These are phyloP conservation scores for Phytophthora multivora DNA, from an alignment of 352 stramenopile genomes.

Conservation along the genomic window DNA sequence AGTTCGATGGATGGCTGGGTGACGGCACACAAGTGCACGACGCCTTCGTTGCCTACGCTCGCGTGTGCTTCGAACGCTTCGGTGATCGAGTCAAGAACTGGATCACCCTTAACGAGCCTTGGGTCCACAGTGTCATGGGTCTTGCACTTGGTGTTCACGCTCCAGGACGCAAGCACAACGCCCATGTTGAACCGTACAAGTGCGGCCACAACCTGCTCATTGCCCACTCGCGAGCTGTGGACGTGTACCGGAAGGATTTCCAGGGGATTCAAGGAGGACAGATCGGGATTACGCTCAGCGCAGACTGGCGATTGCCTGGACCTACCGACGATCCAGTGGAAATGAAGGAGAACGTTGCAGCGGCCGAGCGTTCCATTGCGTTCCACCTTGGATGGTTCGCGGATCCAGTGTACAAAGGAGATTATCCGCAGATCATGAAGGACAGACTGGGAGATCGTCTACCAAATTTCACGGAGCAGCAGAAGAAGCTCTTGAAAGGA, in stretches of 20 bases:
- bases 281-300: slow-evolving; percentile 93
- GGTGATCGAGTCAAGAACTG: slow-evolving; percentile 93
- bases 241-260: slow-evolving; percentile 88
- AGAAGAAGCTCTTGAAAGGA: slow-evolving; percentile 79
- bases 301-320: slow-evolving; percentile 88
- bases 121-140: slow-evolving; percentile 83
- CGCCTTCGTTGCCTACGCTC: slow-evolving; percentile 86
- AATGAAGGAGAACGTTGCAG: slow-evolving; percentile 63
- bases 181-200: slow-evolving; percentile 80
- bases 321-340: slow-evolving; percentile 47
- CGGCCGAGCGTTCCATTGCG: slow-evolving; percentile 79
- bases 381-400: slow-evolving; percentile 93
- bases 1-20: slow-evolving; percentile 75
- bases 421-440: slow-evolving; percentile 94
- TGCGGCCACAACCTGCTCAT: slow-evolving; percentile 90
- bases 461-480: slow-evolving; percentile 87
- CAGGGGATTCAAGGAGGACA: slow-evolving; percentile 57
- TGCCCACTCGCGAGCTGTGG: slow-evolving; percentile 84
- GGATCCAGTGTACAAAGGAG: slow-evolving; percentile 91
- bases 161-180: slow-evolving; percentile 56
- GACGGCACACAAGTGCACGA: slow-evolving; percentile 42
- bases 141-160: slow-evolving; percentile 89
- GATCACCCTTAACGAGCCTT: slow-evolving; percentile 94
- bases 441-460: slow-evolving; percentile 79
- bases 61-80: slow-evolving; percentile 91